Evolutionary conservation across 202 grass and related monocot genomes (phyloP), one percentile per base, ranked within the genome.

Genomic region (Elaeis oleifera): DNA sequence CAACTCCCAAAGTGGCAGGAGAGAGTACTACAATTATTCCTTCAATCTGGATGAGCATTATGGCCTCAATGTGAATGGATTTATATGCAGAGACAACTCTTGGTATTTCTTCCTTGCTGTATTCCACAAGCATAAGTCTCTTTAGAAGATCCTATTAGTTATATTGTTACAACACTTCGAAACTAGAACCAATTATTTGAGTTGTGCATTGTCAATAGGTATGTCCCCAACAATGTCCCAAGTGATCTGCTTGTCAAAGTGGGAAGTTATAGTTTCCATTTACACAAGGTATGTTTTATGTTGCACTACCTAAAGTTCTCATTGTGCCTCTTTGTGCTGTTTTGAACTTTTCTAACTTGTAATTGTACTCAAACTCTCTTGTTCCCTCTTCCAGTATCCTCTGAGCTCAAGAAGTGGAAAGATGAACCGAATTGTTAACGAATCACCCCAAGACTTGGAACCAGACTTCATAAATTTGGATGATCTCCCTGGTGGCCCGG

Each of bases 231-330:
- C 13, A 84, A 92, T 24, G 91, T 97, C 49, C 92, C 92, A 19
- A 97, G 88, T 71, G 82, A 97, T 84, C 75, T 92, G 77, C 79
- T 97, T 11, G 72, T 89, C 55, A 86, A 71, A 79, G 84, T 97
- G 49, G 92, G 76, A 56, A 79, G 78, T 24, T 57, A 79, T 51
- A 97, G 74, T 82, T 97, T 92, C 77, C 85, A 92, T 74, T 82
- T 97, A 75, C 92, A 97, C 84, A 97, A 92, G 92, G 92, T 90
- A 73, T n/a, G 16, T n/a, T 6, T 16, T 73, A 11, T 13, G 36
- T 0, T 44, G 36, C 0, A 44, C 36, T 13, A 13, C 1, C 8
- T 44, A 44, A 13, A 44, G 36, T 44, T 13, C 1, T 6, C 4
- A 27, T 27, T 5, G 26, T 27, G 26, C 26, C 9, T 31, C 28